Conservation (phyloP, 768 basidiomycete species). For the Boletus bicolor region DNA sequence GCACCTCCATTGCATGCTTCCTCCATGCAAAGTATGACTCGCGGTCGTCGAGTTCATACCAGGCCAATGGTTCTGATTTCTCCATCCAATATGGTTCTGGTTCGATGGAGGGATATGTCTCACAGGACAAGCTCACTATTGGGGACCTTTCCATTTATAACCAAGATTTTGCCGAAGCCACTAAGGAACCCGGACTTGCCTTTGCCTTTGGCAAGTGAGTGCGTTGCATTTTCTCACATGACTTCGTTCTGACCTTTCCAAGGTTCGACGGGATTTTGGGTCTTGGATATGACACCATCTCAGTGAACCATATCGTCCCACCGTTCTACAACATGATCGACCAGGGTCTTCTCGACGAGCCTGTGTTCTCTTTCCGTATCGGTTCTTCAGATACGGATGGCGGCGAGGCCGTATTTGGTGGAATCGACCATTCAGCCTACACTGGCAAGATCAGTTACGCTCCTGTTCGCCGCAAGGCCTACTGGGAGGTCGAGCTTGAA, state of each 20-base stretch:
- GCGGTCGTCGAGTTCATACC: slow-evolving; percentile 74
- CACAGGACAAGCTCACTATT: slow-evolving; percentile 73
- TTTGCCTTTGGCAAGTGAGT: slow-evolving; percentile 95
- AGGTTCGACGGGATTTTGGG: slow-evolving; percentile 97
- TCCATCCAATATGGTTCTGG: slow-evolving; percentile 94
- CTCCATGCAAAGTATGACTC: slow-evolving; percentile 93
- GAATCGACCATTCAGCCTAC: slow-evolving; percentile 75
- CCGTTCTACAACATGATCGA: slow-evolving; percentile 94
- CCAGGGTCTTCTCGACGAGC: slow-evolving; percentile 73
- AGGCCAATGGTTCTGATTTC: slow-evolving; percentile 85
- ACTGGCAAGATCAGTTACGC: slow-evolving; percentile 80
- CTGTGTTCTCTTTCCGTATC: slow-evolving; percentile 93
- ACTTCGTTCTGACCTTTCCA: not conserved
- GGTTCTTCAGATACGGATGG: slow-evolving; percentile 84
- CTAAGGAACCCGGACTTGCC: slow-evolving; percentile 92
- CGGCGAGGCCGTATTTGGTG: slow-evolving; percentile 90
- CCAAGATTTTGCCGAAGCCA: slow-evolving; percentile 93
- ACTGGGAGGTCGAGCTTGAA: slow-evolving; percentile 97
- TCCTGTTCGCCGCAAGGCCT: slow-evolving; percentile 91
- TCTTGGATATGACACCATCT: slow-evolving; percentile 91
- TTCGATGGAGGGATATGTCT: slow-evolving; percentile 95
- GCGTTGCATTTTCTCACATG: not conserved
- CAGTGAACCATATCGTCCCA: slow-evolving; percentile 88
- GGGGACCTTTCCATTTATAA: slow-evolving; percentile 73
- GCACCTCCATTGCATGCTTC: slow-evolving; percentile 91